Percentiles rank a stretch among this genome's conserved stretches.
These are phyloP conservation scores for Aotearoamyces nothofagi DNA, from an alignment of 2,329 filamentous ascomycete species.

Conservation along the genomic window DNA sequence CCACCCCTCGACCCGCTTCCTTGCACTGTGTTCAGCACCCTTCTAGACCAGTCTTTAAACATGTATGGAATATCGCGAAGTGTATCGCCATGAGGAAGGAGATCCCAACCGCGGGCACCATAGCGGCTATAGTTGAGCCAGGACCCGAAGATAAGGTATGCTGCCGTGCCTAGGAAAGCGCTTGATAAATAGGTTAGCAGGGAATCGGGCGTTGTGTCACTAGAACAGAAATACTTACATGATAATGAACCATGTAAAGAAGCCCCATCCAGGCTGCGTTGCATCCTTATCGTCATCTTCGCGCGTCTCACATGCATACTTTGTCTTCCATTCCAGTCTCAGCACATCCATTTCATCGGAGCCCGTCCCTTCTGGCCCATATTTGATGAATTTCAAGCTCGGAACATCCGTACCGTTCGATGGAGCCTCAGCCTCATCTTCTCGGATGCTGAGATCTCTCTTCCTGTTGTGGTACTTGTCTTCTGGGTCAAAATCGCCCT, in stretches of 20 bases:
- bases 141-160: slow-evolving; percentile 93
- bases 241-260: slow-evolving; percentile 94
- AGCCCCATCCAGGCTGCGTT: slow-evolving; percentile 56
- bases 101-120: slow-evolving; percentile 86
- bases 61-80: slow-evolving; percentile 88
- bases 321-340: slow-evolving; percentile 71
- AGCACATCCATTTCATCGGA: slow-evolving; percentile 45
- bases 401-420: slow-evolving; percentile 23
- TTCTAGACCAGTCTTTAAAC: slow-evolving; percentile 72
- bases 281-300: slow-evolving; percentile 26
- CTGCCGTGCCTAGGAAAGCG: slow-evolving; percentile 66
- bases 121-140: slow-evolving; percentile 99
- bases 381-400: slow-evolving; percentile 65
- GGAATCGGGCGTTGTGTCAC: too few species aligned
- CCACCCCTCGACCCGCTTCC: slow-evolving; percentile 74
- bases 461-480: slow-evolving; percentile 31
- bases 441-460: slow-evolving; percentile 7
- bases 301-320: slow-evolving; percentile 63
- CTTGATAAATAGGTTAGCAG: slow-evolving; percentile 28
- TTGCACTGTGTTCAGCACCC: slow-evolving; percentile 71
- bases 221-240: slow-evolving; percentile 44
- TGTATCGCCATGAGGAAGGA: slow-evolving; percentile 82
- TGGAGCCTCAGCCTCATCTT: slow-evolving; percentile 16
- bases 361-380: slow-evolving; percentile 40
- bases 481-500: slow-evolving; percentile 46